A percentile compares a stretch with the other conserved stretches of the same genome.
Conservation (phyloP, 129 eudicot genomes). For the Centaurea solstitialis region DNA sequence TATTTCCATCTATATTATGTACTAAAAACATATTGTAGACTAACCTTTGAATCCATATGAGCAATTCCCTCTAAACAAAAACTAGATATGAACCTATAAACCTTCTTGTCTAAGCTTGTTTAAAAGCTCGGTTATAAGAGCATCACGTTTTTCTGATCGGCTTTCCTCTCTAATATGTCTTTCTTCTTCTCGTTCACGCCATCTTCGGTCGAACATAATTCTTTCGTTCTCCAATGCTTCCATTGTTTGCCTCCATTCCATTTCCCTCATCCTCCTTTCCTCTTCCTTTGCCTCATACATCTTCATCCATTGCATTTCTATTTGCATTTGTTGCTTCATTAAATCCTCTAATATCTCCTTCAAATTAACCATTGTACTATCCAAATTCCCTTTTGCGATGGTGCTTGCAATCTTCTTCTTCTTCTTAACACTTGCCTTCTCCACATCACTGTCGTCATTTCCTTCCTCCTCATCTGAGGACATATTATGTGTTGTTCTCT, state of each 20-base stretch:
- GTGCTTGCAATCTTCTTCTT: constrained; percentile 39
- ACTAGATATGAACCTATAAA: not conserved
- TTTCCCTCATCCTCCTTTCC: constrained; percentile 68
- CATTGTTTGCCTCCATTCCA: constrained; percentile 84
- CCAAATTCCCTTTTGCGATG: not conserved
- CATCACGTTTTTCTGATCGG: constrained; percentile 75
- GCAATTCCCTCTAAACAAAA: not conserved
- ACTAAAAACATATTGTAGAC: constrained; percentile 6
- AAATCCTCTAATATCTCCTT: constrained; percentile 73
- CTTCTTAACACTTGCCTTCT: constrained; percentile 33
- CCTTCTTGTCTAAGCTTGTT: constrained; percentile 63
- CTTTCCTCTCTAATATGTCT: constrained; percentile 61
- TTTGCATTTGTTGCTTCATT: constrained; percentile 75
- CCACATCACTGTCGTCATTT: constrained; percentile 44
- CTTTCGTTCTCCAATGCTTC: constrained; percentile 73
- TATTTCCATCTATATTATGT: not conserved
- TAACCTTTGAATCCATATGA: not conserved
- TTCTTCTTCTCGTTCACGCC: constrained; percentile 79
- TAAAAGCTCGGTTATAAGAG: constrained; percentile 64
- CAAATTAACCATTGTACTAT: constrained; percentile 22
- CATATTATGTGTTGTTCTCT: constrained; percentile 30
- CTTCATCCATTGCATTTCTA: constrained; percentile 72
- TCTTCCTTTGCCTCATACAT: constrained; percentile 69
- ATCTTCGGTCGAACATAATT: constrained; percentile 55
- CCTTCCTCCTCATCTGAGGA: constrained; percentile 88